These are phyloP conservation scores for Colletotrichum paranaense DNA, from an alignment of 2,329 filamentous ascomycete species.

Conservation along the genomic window DNA sequence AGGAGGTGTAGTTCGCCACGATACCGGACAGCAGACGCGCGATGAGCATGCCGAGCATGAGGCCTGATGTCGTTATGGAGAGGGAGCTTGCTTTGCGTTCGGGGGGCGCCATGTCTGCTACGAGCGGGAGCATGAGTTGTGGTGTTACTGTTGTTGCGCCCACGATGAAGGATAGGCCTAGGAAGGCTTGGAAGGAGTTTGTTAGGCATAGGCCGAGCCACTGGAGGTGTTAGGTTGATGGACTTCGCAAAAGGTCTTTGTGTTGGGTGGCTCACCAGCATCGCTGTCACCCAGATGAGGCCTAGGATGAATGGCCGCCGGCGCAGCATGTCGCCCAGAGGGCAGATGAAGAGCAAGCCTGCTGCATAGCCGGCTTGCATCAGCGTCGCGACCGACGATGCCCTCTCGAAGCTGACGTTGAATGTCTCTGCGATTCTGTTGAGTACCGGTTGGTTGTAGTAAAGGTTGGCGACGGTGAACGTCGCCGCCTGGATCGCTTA, in stretches of 20 bases:
- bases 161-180: slow-evolving; percentile 77
- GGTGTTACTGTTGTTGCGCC: slow-evolving; percentile 86
- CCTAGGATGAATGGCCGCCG: slow-evolving; percentile 76
- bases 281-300: slow-evolving; percentile 75
- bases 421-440: slow-evolving; percentile 81
- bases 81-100: slow-evolving; percentile 76
- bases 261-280: slow-evolving; percentile 61
- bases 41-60: slow-evolving; percentile 80
- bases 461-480: slow-evolving; percentile 83
- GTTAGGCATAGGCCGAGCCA: slow-evolving; percentile 81
- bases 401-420: slow-evolving; percentile 74
- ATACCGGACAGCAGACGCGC: slow-evolving; percentile 82
- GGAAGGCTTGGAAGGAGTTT: slow-evolving; percentile 71
- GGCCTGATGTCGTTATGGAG: slow-evolving; percentile 79
- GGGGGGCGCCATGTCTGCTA: slow-evolving; percentile 80
- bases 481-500: slow-evolving; percentile 56
- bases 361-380: slow-evolving; percentile 84
- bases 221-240: slow-evolving; percentile 40
- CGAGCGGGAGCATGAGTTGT: slow-evolving; percentile 82
- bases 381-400: slow-evolving; percentile 76
- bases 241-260: rapidly evolving
- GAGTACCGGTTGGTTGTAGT: slow-evolving; percentile 84
- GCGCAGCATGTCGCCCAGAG: slow-evolving; percentile 76
- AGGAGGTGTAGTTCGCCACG: slow-evolving; percentile 77
- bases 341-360: slow-evolving; percentile 80